Percentiles rank a stretch among this genome's conserved stretches.
These are phyloP conservation scores for Bacterosira constricta DNA, from an alignment of 108 stramenopile genomes.

Conservation along the genomic window DNA sequence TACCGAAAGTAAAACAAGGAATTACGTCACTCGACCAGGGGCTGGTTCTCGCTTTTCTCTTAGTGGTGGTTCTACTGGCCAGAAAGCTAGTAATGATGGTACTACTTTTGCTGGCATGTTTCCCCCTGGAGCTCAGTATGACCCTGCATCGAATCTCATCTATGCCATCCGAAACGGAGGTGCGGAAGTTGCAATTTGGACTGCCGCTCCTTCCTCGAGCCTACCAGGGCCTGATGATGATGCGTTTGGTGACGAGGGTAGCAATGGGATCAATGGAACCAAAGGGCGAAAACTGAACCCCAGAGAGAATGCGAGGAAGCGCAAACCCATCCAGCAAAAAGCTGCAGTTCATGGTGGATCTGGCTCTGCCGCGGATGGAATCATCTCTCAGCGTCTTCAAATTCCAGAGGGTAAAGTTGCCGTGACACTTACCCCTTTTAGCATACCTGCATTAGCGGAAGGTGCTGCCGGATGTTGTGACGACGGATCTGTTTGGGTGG, in stretches of 20 bases:
- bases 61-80: background rate
- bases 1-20: constrained; percentile 43
- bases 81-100: background rate
- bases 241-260: background rate
- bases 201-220: constrained; percentile 43
- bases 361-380: constrained; percentile 2
- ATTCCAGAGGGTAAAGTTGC: constrained; percentile 37
- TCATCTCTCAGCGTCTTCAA: constrained; percentile 18
- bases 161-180: constrained; percentile 49
- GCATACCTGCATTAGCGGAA: constrained; percentile 14
- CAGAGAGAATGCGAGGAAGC: constrained; percentile 17
- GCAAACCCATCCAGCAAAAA: constrained; percentile 11
- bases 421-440: constrained; percentile 31
- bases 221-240: constrained; percentile 46
- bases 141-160: constrained; percentile 36
- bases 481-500: constrained; percentile 49
- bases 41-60: constrained; percentile 25
- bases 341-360: too few species aligned
- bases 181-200: constrained; percentile 44
- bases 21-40: constrained; percentile 46
- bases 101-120: constrained; percentile 24
- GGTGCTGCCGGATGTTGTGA: constrained; percentile 49
- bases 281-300: constrained; percentile 5
- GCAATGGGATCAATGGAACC: background rate
- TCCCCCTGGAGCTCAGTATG: constrained; percentile 34